Conservation (phyloP, 2,329 filamentous ascomycete species). For the Scleromitrula shiraiana region DNA sequence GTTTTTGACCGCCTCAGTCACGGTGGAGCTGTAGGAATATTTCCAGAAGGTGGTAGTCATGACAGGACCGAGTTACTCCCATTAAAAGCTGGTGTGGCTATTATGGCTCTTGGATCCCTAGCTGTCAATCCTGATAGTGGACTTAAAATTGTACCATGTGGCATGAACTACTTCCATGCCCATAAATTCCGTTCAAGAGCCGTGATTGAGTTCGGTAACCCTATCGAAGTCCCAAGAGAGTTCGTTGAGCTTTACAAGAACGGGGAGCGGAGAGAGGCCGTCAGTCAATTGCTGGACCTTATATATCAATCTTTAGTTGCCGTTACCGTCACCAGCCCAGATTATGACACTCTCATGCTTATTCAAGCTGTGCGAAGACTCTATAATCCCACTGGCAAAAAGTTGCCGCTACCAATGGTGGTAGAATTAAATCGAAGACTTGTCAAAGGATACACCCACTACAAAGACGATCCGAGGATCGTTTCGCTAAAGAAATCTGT, state of each 20-base stretch:
- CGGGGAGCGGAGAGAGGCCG: conserved; percentile 78
- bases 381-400: conserved; percentile 67
- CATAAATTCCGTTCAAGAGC: conserved; percentile 97
- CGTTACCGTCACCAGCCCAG: conserved; percentile 87
- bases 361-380: conserved; percentile 89
- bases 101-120: conserved; percentile 91
- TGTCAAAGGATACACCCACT: conserved; percentile 67
- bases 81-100: conserved; percentile 86
- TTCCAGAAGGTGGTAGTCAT: conserved; percentile 93
- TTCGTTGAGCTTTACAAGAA: conserved; percentile 78
- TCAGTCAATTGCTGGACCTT: conserved; percentile 72
- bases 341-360: conserved; percentile 84
- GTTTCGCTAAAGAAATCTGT: conserved; percentile 13
- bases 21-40: conserved; percentile 90
- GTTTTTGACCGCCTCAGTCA: conserved; percentile 75
- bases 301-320: conserved; percentile 55
- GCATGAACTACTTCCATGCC: conserved; percentile 99
- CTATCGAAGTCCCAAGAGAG: conserved; percentile 75
- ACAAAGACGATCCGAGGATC: conserved; percentile 14
- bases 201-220: conserved; percentile 88
- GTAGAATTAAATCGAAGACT: conserved; percentile 80
- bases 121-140: conserved; percentile 71
- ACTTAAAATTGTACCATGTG: conserved; percentile 89
- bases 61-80: conserved; percentile 87
- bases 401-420: conserved; percentile 15